A percentile compares a stretch with the other conserved stretches of the same genome.
Conservation (phyloP, 768 basidiomycete genomes). For the Boletus barrowsii region DNA sequence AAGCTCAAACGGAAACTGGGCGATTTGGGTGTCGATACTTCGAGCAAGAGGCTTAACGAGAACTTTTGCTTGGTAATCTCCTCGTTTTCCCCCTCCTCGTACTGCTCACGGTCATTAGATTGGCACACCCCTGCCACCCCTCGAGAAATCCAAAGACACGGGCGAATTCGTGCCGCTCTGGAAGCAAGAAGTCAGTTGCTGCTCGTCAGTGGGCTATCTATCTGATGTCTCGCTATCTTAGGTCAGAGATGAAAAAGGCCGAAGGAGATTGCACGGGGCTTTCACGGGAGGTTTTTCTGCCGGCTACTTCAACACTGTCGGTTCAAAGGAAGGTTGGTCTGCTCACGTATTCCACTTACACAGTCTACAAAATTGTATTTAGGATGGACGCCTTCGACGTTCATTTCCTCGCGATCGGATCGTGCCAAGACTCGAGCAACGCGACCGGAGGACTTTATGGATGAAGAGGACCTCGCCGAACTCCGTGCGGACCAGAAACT, state of each 20-base stretch:
- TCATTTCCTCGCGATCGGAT: slow-evolving; percentile 82
- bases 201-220: slow-evolving; percentile 17
- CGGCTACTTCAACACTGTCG: slow-evolving; percentile 95
- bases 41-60: slow-evolving; percentile 71
- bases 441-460: slow-evolving; percentile 96
- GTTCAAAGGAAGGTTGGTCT: slow-evolving; percentile 84
- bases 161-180: slow-evolving; percentile 96
- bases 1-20: slow-evolving; percentile 84
- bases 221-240: slow-evolving; percentile 31
- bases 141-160: slow-evolving; percentile 90
- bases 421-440: slow-evolving; percentile 57
- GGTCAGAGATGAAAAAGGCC: slow-evolving; percentile 92
- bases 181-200: slow-evolving; percentile 86
- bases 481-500: slow-evolving; percentile 69
- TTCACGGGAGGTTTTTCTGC: slow-evolving; percentile 99
- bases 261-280: slow-evolving; percentile 92
- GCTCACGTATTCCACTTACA: background rate
- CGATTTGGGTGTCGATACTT: slow-evolving; percentile 70
- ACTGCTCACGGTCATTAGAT: slow-evolving; percentile 50
- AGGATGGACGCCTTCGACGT: slow-evolving; percentile 96
- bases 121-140: slow-evolving; percentile 89
- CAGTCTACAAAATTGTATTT: background rate
- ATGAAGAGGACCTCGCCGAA: slow-evolving; percentile 93
- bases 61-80: slow-evolving; percentile 74
- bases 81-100: background rate